A percentile compares a stretch with the other conserved stretches of the same genome.
Evolutionary conservation across 2,329 filamentous ascomycete species (phyloP).

Genomic region (Fusarium secorum): DNA sequence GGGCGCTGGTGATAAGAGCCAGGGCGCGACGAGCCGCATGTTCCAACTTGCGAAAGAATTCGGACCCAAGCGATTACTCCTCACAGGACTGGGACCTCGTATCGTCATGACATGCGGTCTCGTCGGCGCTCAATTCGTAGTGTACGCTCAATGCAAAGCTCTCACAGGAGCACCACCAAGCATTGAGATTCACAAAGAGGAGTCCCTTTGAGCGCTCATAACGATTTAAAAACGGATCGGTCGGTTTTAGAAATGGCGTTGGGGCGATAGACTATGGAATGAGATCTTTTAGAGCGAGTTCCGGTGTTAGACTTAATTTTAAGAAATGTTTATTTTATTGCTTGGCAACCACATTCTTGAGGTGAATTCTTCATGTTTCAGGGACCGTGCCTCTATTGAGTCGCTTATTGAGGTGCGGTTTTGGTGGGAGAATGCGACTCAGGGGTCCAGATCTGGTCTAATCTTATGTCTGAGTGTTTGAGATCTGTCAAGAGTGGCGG

Average conservation of each 20-base stretch:
- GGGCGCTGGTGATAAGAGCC: conserved; percentile 57
- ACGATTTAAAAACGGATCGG: neutral
- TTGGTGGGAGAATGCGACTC: conserved; percentile 1
- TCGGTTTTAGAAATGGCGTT: conserved; percentile 18
- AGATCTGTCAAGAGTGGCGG: conserved; percentile 16
- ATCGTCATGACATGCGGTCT: conserved; percentile 62
- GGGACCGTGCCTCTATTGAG: conserved; percentile 22
- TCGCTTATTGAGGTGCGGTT: conserved; percentile 23
- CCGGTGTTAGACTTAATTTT: neutral
- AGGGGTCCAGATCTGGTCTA: conserved; percentile 16
- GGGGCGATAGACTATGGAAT: conserved; percentile 1
- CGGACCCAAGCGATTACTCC: conserved; percentile 56
- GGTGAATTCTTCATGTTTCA: conserved; percentile 2
- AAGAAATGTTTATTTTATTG: neutral
- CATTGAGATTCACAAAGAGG: conserved; percentile 63
- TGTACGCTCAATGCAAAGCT: conserved; percentile 63
- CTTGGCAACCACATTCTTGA: neutral
- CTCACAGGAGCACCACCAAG: conserved; percentile 59
- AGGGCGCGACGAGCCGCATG: conserved; percentile 60
- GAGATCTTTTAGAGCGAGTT: conserved; percentile 14
- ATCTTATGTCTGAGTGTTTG: neutral
- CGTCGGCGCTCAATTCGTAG: conserved; percentile 62
- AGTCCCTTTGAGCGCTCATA: conserved; percentile 31
- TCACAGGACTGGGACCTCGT: conserved; percentile 59
- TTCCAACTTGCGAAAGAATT: conserved; percentile 61